These are phyloP conservation scores for Eutrema japonicum DNA, from an alignment of 345 rosid genomes.

Conservation along the genomic window DNA sequence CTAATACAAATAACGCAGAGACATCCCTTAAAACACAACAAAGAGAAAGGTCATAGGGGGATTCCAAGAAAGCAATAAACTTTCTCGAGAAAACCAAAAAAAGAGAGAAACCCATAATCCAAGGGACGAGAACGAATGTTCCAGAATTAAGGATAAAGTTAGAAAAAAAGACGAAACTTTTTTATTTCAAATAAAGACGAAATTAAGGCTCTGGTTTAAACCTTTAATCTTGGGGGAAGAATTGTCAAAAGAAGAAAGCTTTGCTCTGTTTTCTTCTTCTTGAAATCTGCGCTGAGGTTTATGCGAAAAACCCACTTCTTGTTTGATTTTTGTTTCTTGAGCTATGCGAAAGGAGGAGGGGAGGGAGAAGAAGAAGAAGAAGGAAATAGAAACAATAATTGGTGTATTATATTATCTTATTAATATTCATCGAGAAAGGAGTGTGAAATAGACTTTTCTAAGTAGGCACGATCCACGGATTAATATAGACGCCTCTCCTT, in stretches of 20 bases:
- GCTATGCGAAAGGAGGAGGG: conserved; percentile 29
- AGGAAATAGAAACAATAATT: conserved; percentile 34
- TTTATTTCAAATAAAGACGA: not conserved
- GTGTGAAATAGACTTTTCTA: conserved; percentile 43
- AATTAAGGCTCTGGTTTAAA: conserved; percentile 7
- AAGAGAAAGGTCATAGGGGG: conserved; percentile 14
- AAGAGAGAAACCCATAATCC: conserved; percentile 28
- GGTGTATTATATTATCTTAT: not conserved
- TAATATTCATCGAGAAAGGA: conserved; percentile 24
- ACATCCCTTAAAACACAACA: conserved; percentile 25
- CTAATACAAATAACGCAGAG: conserved; percentile 15
- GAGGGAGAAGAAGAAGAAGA: conserved; percentile 21
- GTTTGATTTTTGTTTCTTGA: conserved; percentile 25
- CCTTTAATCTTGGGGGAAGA: conserved; percentile 23
- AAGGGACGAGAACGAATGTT: conserved; percentile 30
- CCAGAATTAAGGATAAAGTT: conserved; percentile 29
- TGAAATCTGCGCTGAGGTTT: conserved; percentile 32
- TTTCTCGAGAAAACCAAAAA: conserved; percentile 43
- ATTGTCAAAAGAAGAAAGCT: conserved; percentile 40
- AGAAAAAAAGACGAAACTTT: not conserved
- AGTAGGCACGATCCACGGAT: conserved; percentile 45
- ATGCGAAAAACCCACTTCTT: conserved; percentile 5
- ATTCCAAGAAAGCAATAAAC: conserved; percentile 43
- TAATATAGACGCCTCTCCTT: conserved; percentile 39
- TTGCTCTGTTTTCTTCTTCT: conserved; percentile 38